Evolutionary conservation across 2,329 filamentous ascomycete genomes (phyloP), one percentile per base, ranked within the genome.

Genomic region (Esteya vermicola): DNA sequence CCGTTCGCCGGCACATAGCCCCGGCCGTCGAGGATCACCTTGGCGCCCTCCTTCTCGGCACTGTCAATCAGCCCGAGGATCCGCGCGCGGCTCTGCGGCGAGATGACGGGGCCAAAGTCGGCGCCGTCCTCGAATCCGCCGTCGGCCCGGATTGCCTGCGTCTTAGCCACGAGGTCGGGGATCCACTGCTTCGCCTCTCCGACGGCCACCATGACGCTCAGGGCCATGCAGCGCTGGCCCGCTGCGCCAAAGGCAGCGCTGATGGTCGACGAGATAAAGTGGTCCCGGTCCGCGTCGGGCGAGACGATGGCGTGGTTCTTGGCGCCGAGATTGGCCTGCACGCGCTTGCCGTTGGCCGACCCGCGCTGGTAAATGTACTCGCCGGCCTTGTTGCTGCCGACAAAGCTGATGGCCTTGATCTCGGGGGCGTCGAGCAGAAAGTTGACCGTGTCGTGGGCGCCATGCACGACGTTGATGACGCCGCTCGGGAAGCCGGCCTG

Each of bases 231-330:
- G 45, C 84, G 70, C 65, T 91, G 84, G 25, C 84, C 84, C 19
- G 84, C 84, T 47, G 84, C 84, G 48, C 84, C 84, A 49, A 89
- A 91, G 20, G 84, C 83, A 27, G 84, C 84, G 48, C 84, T 84
- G 6, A 82, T 73, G 48, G 89, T 82, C 32, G 81, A 80, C 62
- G 88, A 88, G 52, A 91, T 64, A 48, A 85, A 83, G 52, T 86
- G 81, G 65, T 89, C 86, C 72, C 85, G 88, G 67, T 89, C 88
- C 65, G 78, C 82, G 64, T 91, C 84, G 18, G 83, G 83, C 43
- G 88, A 72, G 25, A 89, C 77, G 40, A 81, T 80, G 25, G 82
- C 83, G 57, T 91, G 84, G 68, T 91, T 91, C 72, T 91, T 91
- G 48, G 84, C 84, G 30, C 84, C 84, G 45, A 91, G 63, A 62